These are phyloP conservation scores for Mycena sanguinolenta DNA, from an alignment of 768 basidiomycete species.

Conservation along the genomic window DNA sequence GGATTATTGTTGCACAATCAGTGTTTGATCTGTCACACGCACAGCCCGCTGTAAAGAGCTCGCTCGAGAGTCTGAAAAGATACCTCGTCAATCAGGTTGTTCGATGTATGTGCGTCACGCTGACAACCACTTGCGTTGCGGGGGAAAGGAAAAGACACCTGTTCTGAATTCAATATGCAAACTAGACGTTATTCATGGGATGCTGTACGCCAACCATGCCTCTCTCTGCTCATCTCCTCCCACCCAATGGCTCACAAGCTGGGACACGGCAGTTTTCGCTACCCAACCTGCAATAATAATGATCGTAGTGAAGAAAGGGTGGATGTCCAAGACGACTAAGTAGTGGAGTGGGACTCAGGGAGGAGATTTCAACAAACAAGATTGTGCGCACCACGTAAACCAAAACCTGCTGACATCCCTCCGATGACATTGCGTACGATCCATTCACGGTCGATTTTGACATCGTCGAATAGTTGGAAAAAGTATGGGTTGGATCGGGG, in stretches of 20 bases:
- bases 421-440: slow-evolving; percentile 86
- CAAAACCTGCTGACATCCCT: slow-evolving; percentile 90
- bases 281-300: slow-evolving; percentile 83
- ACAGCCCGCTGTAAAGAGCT: not conserved
- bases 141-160: not conserved
- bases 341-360: not conserved
- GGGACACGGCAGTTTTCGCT: slow-evolving; percentile 74
- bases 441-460: slow-evolving; percentile 86
- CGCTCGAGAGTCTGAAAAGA: not conserved
- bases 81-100: not conserved
- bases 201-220: slow-evolving; percentile 87
- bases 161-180: not conserved
- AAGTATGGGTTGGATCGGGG: slow-evolving; percentile 53
- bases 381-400: slow-evolving; percentile 72
- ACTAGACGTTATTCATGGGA: slow-evolving; percentile 60
- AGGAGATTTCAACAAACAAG: not conserved
- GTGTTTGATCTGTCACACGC: not conserved
- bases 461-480: slow-evolving; percentile 75
- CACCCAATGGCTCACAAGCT: slow-evolving; percentile 76
- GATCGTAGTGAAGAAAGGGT: slow-evolving; percentile 80
- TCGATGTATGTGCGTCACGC: not conserved
- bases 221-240: slow-evolving; percentile 71
- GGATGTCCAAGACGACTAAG: slow-evolving; percentile 85
- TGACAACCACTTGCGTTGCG: not conserved
- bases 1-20: not conserved